phyloP scores from a whole-genome alignment of 129 eudicot genomes.

The sunflower (Helianthus annuus) region DNA sequence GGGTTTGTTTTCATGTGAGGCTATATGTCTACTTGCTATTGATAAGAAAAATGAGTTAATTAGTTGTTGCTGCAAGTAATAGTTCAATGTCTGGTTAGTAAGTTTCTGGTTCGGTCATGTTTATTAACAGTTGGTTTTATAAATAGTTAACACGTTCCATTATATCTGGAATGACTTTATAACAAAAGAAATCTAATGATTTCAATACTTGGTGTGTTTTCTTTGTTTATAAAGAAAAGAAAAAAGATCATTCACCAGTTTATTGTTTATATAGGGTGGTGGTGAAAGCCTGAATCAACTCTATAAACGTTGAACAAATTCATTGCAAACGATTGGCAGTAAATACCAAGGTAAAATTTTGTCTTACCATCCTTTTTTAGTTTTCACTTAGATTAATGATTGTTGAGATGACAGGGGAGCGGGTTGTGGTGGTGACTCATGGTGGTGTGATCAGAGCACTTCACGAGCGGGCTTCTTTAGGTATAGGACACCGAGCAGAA shows the following conservation, averaged over 20 bases:
- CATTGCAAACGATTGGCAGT: constrained; percentile 63
- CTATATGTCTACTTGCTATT: too few relatives aligned
- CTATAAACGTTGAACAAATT: constrained; percentile 66
- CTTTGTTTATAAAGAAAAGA: background rate
- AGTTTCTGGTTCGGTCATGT: background rate
- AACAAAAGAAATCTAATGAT: background rate
- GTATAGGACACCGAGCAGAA: constrained; percentile 21
- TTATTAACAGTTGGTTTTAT: background rate
- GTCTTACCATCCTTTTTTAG: background rate
- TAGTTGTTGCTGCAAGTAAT: too few relatives aligned
- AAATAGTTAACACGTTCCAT: background rate
- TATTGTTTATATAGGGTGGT: constrained; percentile 64
- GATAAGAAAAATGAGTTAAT: too few relatives aligned
- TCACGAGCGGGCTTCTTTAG: constrained; percentile 52
- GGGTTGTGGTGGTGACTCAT: constrained; percentile 55
- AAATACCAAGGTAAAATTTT: constrained; percentile 65
- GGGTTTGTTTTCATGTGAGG: too few relatives aligned
- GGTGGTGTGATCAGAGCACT: constrained; percentile 82
- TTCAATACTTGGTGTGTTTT: background rate
- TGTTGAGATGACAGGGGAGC: constrained; percentile 43
- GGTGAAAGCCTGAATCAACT: constrained; percentile 90
- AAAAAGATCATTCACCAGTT: background rate
- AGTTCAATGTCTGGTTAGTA: background rate
- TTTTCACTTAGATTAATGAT: background rate
- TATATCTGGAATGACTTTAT: background rate